Evolutionary conservation across 1,284 basidiomycete genomes (phyloP).

Genomic region (Ganoderma leucocontextum): DNA sequence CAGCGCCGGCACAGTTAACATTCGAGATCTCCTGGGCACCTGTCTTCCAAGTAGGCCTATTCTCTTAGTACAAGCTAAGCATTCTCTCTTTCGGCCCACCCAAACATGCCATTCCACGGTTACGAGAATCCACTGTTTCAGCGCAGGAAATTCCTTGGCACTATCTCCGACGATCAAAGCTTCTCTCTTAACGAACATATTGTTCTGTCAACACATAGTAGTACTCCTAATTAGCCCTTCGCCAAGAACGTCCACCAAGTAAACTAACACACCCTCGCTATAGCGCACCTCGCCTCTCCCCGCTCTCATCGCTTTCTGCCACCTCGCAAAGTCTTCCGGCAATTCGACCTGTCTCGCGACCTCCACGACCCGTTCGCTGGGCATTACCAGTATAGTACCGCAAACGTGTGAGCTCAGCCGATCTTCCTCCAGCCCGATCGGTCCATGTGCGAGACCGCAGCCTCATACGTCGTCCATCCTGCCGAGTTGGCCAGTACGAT

Average conservation of each 20-base stretch:
- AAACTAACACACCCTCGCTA: background rate
- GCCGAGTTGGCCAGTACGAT: background rate
- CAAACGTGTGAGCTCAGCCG: constrained; percentile 13
- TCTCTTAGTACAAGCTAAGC: background rate
- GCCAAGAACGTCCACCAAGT: background rate
- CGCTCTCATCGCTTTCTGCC: background rate
- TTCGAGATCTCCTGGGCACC: background rate
- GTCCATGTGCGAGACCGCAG: constrained; percentile 17
- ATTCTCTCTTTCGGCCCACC: background rate
- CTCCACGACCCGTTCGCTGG: background rate
- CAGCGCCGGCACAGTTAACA: background rate
- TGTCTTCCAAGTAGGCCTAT: background rate
- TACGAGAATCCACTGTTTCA: background rate
- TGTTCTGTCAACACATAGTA: background rate
- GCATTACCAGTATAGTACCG: background rate
- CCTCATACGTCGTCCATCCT: constrained; percentile 7
- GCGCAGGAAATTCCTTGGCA: background rate
- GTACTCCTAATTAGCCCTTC: background rate
- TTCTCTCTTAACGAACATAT: background rate
- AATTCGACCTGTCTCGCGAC: background rate
- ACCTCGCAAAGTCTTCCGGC: background rate
- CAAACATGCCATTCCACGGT: background rate
- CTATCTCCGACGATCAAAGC: background rate
- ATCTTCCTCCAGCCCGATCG: constrained; percentile 17
- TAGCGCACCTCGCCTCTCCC: background rate